Evolutionary conservation across 495 filamentous ascomycete species (phyloP), one percentile per base, ranked within the genome.

Genomic region (Penicillium pulvis): DNA sequence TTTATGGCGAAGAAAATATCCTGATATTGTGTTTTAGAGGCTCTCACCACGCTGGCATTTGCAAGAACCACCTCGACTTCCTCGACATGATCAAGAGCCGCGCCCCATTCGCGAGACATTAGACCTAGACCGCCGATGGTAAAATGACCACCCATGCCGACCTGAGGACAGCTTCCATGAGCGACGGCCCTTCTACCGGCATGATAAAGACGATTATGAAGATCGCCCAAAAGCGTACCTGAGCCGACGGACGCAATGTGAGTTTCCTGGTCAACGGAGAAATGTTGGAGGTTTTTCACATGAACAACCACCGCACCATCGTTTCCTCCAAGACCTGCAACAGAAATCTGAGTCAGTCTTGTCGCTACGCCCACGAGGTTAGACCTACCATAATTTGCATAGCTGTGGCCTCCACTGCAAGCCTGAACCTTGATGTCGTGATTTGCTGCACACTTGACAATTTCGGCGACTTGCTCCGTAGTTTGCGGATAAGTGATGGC

Each of bases 351-450:
- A 6, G 0, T 23, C 4, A 64, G 43, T 35, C 20, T 26, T 48
- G 10, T 30, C 4, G 1, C 14, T 8, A 19, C 1, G 10, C 19
- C 24, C 1, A 36, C 12, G 9, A 30, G 3, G 26, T 12, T 4
- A 36, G 6, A 55, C 54, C 45, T 66, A 70, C 71, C 71, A 62
- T 82, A 82, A 5, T 83, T 85, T 2, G 77, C 85, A 72, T 88
- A 91, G 14, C 86, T 90, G 65, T 92, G 90, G 1, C 90, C 90
- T 14, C 90, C 90, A 41, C 83, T 84, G 61, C 80, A 84, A 10
- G 89, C 77, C 59, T 90, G 87, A 20, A 92, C 87, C 61, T 87
- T 86, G 60, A 84, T 70, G 36, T 70, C 74, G 53, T 78, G 71
- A 4, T 69, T 61, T 0, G 67, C 72, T 0, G 87, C 88, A 59